Percentiles rank a stretch among this genome's conserved stretches.
These are phyloP conservation scores for Moricandia moricandioides DNA, from an alignment of 345 rosid species.

Conservation along the genomic window DNA sequence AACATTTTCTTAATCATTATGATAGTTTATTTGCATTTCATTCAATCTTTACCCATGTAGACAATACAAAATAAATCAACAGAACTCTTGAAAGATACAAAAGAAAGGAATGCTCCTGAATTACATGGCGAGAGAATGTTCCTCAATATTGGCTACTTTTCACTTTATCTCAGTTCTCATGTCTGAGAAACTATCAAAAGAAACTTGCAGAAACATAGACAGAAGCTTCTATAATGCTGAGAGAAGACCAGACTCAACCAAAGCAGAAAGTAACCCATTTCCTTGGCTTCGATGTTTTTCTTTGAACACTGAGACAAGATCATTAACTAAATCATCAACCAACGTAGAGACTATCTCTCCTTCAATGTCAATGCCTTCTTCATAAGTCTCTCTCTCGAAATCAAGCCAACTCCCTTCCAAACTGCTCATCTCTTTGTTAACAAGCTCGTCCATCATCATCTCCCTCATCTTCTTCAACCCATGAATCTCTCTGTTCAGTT, in stretches of 20 bases:
- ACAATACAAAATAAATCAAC: neutral
- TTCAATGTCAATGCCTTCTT: neutral
- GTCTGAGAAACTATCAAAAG: no score
- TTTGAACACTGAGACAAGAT: neutral
- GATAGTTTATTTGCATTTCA: neutral
- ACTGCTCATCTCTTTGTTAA: neutral
- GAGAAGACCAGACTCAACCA: neutral
- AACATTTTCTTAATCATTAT: neutral
- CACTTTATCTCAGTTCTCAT: no score
- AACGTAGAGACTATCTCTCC: neutral
- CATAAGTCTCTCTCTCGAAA: neutral
- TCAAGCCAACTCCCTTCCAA: neutral
- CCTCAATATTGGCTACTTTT: no score
- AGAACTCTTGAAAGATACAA: neutral
- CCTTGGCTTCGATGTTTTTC: neutral
- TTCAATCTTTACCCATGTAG: neutral
- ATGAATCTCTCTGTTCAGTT: neutral
- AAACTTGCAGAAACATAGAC: neutral
- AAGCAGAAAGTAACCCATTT: neutral
- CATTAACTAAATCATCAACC: neutral
- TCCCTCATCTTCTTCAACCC: conserved; percentile 2
- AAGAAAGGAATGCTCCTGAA: neutral
- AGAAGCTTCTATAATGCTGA: neutral
- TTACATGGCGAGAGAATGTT: no score
- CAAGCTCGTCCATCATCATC: conserved; percentile 1